Evolutionary conservation across 1,284 basidiomycete genomes (phyloP).

Genomic region (Fomitopsis schrenkii): DNA sequence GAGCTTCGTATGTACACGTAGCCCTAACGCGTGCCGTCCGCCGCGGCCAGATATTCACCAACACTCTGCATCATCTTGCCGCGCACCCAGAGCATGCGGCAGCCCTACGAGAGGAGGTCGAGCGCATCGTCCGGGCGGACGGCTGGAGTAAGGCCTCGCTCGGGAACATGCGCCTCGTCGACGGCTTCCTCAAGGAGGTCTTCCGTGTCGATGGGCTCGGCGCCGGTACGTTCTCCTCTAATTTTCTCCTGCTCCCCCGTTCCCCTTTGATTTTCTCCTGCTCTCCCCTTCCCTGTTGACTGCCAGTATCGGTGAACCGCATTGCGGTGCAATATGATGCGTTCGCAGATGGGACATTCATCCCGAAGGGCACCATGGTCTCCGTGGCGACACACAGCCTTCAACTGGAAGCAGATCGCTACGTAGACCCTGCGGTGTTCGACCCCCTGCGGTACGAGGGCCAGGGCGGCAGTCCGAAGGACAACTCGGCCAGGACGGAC

Average conservation of each 20-base stretch:
- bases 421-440: slow-evolving; percentile 36
- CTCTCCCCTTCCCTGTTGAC: slow-evolving; percentile 13
- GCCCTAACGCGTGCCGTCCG: neutral
- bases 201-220: slow-evolving; percentile 31
- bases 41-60: slow-evolving; percentile 19
- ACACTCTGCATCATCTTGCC: slow-evolving; percentile 37
- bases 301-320: slow-evolving; percentile 17
- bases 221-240: slow-evolving; percentile 8
- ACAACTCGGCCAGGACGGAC: slow-evolving; percentile 22
- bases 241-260: neutral
- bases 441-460: slow-evolving; percentile 43
- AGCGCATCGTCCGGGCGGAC: slow-evolving; percentile 29
- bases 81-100: slow-evolving; percentile 34
- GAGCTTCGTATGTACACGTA: neutral
- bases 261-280: slow-evolving; percentile 15
- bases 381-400: slow-evolving; percentile 35
- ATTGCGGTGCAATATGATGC: slow-evolving; percentile 31
- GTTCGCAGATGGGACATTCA: slow-evolving; percentile 36
- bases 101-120: slow-evolving; percentile 42
- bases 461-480: slow-evolving; percentile 22
- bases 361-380: slow-evolving; percentile 40
- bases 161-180: slow-evolving; percentile 41
- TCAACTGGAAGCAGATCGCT: slow-evolving; percentile 38
- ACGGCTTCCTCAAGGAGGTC: slow-evolving; percentile 49
- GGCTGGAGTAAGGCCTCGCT: slow-evolving; percentile 45